phyloP scores from a whole-genome alignment of 352 stramenopile species.

The Peronospora farinosa region DNA sequence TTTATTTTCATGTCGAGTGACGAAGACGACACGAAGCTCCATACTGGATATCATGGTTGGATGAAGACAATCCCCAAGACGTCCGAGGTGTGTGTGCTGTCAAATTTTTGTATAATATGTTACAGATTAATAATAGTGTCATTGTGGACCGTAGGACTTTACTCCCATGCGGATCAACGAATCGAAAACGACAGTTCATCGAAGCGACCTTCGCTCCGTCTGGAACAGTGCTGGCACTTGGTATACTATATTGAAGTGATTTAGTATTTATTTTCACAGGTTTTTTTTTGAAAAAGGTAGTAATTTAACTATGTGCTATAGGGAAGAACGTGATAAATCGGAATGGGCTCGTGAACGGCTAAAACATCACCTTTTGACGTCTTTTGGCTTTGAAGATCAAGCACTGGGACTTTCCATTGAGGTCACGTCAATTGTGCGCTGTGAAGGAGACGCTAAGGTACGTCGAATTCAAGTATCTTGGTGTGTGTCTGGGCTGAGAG shows the following conservation, averaged over 20 bases:
- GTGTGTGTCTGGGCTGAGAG: constrained; percentile 1
- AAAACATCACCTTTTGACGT: constrained; percentile 59
- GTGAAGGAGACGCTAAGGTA: constrained; percentile 79
- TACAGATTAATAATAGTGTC: neutral
- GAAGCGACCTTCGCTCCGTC: constrained; percentile 46
- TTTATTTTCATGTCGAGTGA: constrained; percentile 39
- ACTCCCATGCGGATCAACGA: constrained; percentile 67
- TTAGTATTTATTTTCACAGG: neutral
- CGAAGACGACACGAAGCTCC: constrained; percentile 70
- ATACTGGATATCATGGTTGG: constrained; percentile 82
- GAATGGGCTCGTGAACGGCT: constrained; percentile 68
- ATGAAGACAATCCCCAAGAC: constrained; percentile 85
- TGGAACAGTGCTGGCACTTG: constrained; percentile 81
- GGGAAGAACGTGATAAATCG: constrained; percentile 80
- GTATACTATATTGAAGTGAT: constrained; percentile 25
- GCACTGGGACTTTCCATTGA: constrained; percentile 45
- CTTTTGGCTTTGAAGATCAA: constrained; percentile 52
- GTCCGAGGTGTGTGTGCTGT: constrained; percentile 33
- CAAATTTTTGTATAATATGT: neutral
- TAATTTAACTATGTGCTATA: constrained; percentile 7
- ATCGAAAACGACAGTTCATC: constrained; percentile 11
- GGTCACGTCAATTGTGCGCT: constrained; percentile 53
- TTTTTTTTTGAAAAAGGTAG: too few relatives aligned
- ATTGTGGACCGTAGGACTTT: constrained; percentile 46
- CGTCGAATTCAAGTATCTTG: neutral